Evolutionary conservation across 805 yeast species (phyloP).

Genomic region (Yarrowia sp.): DNA sequence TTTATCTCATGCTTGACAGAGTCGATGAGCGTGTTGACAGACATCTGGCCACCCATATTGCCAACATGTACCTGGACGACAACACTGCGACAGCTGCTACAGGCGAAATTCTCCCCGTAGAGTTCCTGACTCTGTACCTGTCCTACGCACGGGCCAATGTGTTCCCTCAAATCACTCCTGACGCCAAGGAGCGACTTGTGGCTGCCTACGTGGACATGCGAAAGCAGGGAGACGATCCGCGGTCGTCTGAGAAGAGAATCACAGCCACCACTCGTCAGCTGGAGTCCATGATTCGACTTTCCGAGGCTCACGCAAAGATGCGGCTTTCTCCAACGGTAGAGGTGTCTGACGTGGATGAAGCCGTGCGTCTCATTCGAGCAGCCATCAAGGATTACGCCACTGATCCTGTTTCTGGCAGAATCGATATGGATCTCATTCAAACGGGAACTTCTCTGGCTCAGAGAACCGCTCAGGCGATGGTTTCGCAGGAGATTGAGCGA

Average conservation of each 20-base stretch:
- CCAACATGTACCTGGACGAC: constrained; percentile 91
- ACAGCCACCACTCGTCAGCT: constrained; percentile 98
- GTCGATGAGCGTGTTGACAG: constrained; percentile 88
- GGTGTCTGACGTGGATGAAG: constrained; percentile 85
- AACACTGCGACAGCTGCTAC: constrained; percentile 72
- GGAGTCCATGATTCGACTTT: constrained; percentile 90
- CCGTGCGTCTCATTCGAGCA: constrained; percentile 87
- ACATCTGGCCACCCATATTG: constrained; percentile 86
- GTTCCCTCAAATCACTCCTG: constrained; percentile 79
- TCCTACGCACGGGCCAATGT: constrained; percentile 90
- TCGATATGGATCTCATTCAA: constrained; percentile 96
- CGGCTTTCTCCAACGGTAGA: constrained; percentile 75
- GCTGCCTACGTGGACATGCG: constrained; percentile 92
- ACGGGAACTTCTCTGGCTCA: constrained; percentile 93
- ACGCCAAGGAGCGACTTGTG: constrained; percentile 85
- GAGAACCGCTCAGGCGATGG: constrained; percentile 69
- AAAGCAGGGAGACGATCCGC: constrained; percentile 87
- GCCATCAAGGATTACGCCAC: constrained; percentile 98
- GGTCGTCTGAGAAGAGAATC: constrained; percentile 85
- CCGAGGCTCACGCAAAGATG: constrained; percentile 98
- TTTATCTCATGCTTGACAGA: constrained; percentile 87
- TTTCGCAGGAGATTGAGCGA: constrained; percentile 28
- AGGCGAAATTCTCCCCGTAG: constrained; percentile 80
- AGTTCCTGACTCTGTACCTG: constrained; percentile 84
- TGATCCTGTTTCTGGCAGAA: constrained; percentile 95